Percentiles rank a stretch among this genome's conserved stretches.
Conservation (phyloP, 2,329 filamentous ascomycete species). For the Aureobasidium sp. region DNA sequence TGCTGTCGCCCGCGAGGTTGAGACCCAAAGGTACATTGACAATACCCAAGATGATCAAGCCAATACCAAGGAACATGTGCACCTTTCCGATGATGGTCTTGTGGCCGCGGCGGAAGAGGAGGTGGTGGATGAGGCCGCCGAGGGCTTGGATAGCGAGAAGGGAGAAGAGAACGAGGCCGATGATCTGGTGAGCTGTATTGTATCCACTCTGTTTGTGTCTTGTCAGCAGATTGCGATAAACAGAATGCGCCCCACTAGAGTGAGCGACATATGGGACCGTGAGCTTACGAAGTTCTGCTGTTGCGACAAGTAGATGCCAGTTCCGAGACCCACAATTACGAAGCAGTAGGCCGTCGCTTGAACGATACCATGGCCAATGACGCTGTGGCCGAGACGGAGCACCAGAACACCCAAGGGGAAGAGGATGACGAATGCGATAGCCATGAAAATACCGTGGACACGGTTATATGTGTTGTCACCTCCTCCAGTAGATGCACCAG, state of each 20-base stretch:
- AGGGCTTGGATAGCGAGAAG: constrained; percentile 31
- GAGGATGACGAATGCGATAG: constrained; percentile 30
- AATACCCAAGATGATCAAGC: constrained; percentile 47
- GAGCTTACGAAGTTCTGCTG: constrained; percentile 35
- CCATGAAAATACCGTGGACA: constrained; percentile 30
- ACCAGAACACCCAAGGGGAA: constrained; percentile 32
- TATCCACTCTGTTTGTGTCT: constrained; percentile 31
- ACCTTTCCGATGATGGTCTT: constrained; percentile 47
- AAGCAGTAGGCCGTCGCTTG: constrained; percentile 33
- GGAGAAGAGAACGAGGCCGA: constrained; percentile 37
- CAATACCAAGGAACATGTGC: constrained; percentile 53
- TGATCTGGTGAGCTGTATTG: constrained; percentile 41
- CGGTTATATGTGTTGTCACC: not conserved
- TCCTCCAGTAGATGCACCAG: not conserved
- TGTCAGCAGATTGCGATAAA: not conserved
- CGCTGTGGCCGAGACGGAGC: constrained; percentile 34
- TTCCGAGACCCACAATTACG: constrained; percentile 32
- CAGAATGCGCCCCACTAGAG: not conserved
- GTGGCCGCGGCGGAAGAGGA: constrained; percentile 23
- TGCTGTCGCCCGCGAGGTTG: constrained; percentile 46
- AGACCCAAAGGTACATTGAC: constrained; percentile 56
- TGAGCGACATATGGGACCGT: not conserved
- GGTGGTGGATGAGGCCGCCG: constrained; percentile 36
- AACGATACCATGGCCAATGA: constrained; percentile 36
- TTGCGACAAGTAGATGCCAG: constrained; percentile 37